These are phyloP conservation scores for Lactarius evosmus DNA, from an alignment of 768 basidiomycete genomes.

Conservation along the genomic window DNA sequence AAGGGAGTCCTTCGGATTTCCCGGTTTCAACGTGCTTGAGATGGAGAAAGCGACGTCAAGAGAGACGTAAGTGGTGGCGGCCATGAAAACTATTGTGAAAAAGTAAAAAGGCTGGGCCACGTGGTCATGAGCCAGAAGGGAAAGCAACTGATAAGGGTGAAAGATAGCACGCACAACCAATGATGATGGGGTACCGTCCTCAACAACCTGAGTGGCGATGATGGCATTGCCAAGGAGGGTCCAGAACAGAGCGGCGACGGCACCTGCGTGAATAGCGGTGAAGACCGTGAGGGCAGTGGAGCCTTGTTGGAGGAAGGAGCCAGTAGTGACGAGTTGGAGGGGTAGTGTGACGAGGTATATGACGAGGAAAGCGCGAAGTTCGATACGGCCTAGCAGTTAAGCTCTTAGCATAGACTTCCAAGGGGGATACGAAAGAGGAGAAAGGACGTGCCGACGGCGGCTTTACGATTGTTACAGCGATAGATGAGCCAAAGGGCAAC, in stretches of 20 bases:
- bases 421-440: background rate
- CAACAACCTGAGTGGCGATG: slow-evolving; percentile 85
- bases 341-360: slow-evolving; percentile 70
- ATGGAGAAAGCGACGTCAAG: slow-evolving; percentile 76
- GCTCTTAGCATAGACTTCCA: slow-evolving; percentile 12
- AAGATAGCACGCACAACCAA: slow-evolving; percentile 49
- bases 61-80: slow-evolving; percentile 74
- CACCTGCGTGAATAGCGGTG: slow-evolving; percentile 75
- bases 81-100: slow-evolving; percentile 58
- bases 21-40: slow-evolving; percentile 57
- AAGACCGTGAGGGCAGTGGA: slow-evolving; percentile 63
- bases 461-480: slow-evolving; percentile 62
- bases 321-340: slow-evolving; percentile 79
- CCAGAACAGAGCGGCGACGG: slow-evolving; percentile 80
- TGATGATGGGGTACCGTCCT: slow-evolving; percentile 79
- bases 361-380: slow-evolving; percentile 62
- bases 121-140: background rate
- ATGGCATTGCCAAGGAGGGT: slow-evolving; percentile 69
- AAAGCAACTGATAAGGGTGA: background rate
- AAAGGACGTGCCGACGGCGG: slow-evolving; percentile 68
- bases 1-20: slow-evolving; percentile 53
- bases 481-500: slow-evolving; percentile 56
- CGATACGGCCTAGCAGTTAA: slow-evolving; percentile 55
- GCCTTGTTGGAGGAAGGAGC: slow-evolving; percentile 76
- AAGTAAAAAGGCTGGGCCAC: slow-evolving; percentile 56